A percentile compares a stretch with the other conserved stretches of the same genome.
Conservation (phyloP, 192 early-diverging fungal genomes). For the Coemansia sp. region DNA sequence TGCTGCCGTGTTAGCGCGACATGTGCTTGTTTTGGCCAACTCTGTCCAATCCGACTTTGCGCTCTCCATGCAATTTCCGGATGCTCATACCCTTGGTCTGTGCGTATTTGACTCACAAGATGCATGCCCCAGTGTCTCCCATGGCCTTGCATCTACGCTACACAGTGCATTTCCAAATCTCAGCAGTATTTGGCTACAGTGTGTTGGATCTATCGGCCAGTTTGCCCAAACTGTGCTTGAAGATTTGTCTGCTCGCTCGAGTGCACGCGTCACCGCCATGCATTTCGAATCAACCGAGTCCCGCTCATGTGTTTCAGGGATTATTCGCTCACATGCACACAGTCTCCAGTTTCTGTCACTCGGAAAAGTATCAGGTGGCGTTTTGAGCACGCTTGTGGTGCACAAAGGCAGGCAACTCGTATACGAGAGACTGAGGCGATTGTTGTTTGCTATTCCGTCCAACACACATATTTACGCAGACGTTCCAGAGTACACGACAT, state of each 20-base stretch:
- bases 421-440: conserved; percentile 16
- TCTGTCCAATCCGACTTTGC: too few relatives aligned
- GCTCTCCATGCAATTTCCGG: neutral
- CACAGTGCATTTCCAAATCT: neutral
- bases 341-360: conserved; percentile 22
- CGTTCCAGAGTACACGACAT: neutral
- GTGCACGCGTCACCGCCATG: conserved; percentile 7
- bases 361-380: conserved; percentile 25
- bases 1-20: conserved; percentile 6
- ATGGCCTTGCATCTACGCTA: neutral
- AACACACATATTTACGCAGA: conserved; percentile 22
- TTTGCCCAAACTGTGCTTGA: neutral
- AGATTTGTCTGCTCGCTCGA: neutral
- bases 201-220: conserved; percentile 1
- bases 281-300: conserved; percentile 5
- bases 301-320: neutral
- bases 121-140: neutral
- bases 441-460: conserved; percentile 34
- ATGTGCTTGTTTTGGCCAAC: conserved; percentile 10
- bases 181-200: conserved; percentile 25
- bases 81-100: conserved; percentile 15
- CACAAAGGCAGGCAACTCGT: neutral
- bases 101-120: conserved; percentile 4
- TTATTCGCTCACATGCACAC: conserved; percentile 22
- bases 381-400: conserved; percentile 14